These are phyloP conservation scores for Colletotrichum agaves DNA, from an alignment of 2,329 filamentous ascomycete species.

Conservation along the genomic window DNA sequence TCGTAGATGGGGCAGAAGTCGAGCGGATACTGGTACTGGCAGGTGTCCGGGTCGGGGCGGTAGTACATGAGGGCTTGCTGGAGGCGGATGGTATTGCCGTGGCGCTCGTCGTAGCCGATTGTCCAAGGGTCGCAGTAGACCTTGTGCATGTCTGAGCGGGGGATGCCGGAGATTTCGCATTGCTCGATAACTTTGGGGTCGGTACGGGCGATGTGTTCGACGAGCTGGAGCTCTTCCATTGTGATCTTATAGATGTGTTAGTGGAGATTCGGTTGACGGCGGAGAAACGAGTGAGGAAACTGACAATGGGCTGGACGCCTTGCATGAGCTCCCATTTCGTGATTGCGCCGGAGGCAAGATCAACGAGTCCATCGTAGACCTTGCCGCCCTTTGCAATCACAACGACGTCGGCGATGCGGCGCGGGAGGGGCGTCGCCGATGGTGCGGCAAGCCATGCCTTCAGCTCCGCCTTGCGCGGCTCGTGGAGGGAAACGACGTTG, in stretches of 20 bases:
- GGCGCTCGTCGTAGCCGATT: slow-evolving; percentile 92
- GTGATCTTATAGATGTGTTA: slow-evolving; percentile 69
- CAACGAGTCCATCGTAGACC: slow-evolving; percentile 84
- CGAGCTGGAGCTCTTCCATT: slow-evolving; percentile 86
- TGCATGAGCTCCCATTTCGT: slow-evolving; percentile 79
- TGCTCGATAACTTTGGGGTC: slow-evolving; percentile 92
- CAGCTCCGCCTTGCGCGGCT: slow-evolving; percentile 89
- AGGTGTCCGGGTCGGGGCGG: slow-evolving; percentile 84
- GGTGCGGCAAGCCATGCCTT: slow-evolving; percentile 79
- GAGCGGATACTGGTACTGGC: slow-evolving; percentile 89
- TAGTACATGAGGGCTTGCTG: slow-evolving; percentile 98
- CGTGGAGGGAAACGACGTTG: slow-evolving; percentile 86
- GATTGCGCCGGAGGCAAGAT: slow-evolving; percentile 74
- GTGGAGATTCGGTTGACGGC: neutral
- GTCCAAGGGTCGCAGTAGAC: slow-evolving; percentile 98
- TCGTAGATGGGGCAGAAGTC: slow-evolving; percentile 96
- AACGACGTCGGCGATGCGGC: slow-evolving; percentile 82
- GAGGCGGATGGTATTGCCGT: slow-evolving; percentile 79
- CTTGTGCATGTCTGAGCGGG: slow-evolving; percentile 88
- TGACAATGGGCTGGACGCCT: slow-evolving; percentile 82
- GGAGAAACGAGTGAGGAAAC: slow-evolving; percentile 40
- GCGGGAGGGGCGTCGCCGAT: slow-evolving; percentile 68
- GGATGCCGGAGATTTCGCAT: slow-evolving; percentile 84
- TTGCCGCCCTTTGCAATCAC: slow-evolving; percentile 82
- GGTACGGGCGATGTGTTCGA: slow-evolving; percentile 79